Conservation (phyloP, 257 asterid genomes). For the Jacaranda mimosifolia region DNA sequence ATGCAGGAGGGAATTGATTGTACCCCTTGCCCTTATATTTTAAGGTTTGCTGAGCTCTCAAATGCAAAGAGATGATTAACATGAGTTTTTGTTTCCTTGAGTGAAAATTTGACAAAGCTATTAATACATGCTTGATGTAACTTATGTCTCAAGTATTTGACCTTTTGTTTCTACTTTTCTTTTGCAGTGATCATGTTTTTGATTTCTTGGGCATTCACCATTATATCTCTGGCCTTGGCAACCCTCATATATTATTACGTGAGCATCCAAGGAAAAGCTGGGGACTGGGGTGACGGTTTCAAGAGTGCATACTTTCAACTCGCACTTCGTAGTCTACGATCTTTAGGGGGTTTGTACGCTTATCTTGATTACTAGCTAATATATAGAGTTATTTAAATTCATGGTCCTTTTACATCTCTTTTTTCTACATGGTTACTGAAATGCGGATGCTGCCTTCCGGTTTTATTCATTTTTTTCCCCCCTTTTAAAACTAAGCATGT, state of each 20-base stretch:
- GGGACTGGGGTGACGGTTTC: conserved; percentile 99
- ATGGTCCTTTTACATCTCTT: neutral
- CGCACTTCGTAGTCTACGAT: conserved; percentile 98
- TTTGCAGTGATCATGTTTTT: conserved; percentile 92
- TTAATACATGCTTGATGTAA: no score
- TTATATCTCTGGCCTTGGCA: conserved; percentile 92
- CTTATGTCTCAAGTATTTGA: no score
- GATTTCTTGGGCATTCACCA: conserved; percentile 95
- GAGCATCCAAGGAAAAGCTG: conserved; percentile 97
- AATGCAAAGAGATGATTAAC: neutral
- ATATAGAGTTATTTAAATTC: no score
- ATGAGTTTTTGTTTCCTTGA: neutral
- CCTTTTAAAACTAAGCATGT: neutral
- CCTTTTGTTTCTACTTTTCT: conserved; percentile 31
- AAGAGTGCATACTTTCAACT: conserved; percentile 99
- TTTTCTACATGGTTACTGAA: neutral
- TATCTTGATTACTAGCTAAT: neutral
- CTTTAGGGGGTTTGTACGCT: conserved; percentile 88
- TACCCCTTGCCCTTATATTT: neutral
- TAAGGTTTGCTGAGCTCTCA: neutral
- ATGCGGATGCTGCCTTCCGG: neutral
- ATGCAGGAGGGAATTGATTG: no score
- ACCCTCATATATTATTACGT: conserved; percentile 95
- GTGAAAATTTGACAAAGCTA: no score
- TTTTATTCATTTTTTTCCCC: no score